A percentile compares a stretch with the other conserved stretches of the same genome.
Conservation (phyloP, 2,329 filamentous ascomycete genomes). For the Exutisphaerella laricina region DNA sequence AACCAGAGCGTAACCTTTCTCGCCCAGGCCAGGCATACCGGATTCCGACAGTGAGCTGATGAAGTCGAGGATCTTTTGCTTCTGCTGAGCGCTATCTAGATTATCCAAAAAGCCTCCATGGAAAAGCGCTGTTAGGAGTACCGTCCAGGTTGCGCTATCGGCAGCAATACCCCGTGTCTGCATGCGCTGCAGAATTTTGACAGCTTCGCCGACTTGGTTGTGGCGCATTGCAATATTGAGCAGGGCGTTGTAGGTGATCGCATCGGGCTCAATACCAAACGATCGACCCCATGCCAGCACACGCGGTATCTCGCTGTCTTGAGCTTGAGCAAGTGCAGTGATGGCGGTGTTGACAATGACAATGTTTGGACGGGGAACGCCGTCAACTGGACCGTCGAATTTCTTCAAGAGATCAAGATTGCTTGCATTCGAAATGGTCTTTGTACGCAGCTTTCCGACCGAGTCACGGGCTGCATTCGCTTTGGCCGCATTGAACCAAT, state of each 20-base stretch:
- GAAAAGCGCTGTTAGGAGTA: conserved; percentile 59
- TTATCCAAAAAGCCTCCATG: conserved; percentile 44
- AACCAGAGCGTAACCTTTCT: conserved; percentile 62
- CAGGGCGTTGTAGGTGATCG: conserved; percentile 31
- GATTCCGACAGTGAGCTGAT: conserved; percentile 53
- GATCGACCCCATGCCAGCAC: conserved; percentile 47
- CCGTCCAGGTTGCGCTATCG: conserved; percentile 61
- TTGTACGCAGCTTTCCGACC: conserved; percentile 2
- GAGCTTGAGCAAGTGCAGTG: conserved; percentile 52
- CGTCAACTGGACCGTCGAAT: conserved; percentile 30
- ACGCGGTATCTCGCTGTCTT: conserved; percentile 47
- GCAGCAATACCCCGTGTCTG: conserved; percentile 42
- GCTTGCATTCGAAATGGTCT: conserved; percentile 15
- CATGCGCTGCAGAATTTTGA: conserved; percentile 41
- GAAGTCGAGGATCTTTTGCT: conserved; percentile 49
- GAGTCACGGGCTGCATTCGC: conserved; percentile 13
- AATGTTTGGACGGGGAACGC: conserved; percentile 55
- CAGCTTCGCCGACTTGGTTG: conserved; percentile 25
- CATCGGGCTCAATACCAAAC: conserved; percentile 32
- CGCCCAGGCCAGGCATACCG: conserved; percentile 45
- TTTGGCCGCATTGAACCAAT: conserved; percentile 48
- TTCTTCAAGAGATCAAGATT: conserved; percentile 16
- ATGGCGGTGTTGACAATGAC: conserved; percentile 66
- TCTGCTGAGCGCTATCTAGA: conserved; percentile 47
- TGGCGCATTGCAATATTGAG: conserved; percentile 30